Evolutionary conservation across 129 eudicot species (phyloP).

Genomic region (Tanacetum coccineum): DNA sequence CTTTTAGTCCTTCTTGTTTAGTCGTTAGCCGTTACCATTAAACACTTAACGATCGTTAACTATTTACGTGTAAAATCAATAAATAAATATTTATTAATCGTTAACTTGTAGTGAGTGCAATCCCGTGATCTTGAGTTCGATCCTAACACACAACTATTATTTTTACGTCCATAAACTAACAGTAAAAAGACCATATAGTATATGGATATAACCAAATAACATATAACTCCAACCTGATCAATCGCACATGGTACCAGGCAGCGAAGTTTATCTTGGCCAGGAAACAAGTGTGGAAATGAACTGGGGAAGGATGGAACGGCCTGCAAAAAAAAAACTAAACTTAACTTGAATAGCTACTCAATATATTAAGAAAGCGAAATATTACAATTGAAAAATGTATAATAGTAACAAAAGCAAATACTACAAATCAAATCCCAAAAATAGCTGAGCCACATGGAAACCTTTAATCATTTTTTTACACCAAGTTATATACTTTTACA

Average conservation of each 20-base stretch:
- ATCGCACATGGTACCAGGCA: slow-evolving; percentile 97
- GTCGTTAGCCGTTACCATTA: too few species aligned
- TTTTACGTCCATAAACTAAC: too few species aligned
- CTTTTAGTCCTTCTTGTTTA: too few species aligned
- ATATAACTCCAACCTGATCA: slow-evolving; percentile 64
- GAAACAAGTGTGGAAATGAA: slow-evolving; percentile 90
- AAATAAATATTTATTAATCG: too few species aligned
- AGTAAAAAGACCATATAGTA: background rate
- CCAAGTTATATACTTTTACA: background rate
- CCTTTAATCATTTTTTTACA: background rate
- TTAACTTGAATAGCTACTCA: background rate
- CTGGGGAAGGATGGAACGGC: slow-evolving; percentile 96
- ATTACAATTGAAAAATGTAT: background rate
- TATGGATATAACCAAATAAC: background rate
- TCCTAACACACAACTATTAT: too few species aligned
- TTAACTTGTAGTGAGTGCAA: too few species aligned
- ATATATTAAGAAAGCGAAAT: too few species aligned
- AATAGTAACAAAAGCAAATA: background rate
- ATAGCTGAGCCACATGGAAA: background rate
- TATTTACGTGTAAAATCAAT: too few species aligned
- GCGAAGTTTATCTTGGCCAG: slow-evolving; percentile 73
- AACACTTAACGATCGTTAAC: too few species aligned
- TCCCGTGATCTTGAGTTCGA: too few species aligned
- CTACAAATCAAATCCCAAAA: background rate
- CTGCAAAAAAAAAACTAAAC: slow-evolving; percentile 32